A percentile compares a stretch with the other conserved stretches of the same genome.
phyloP scores from a whole-genome alignment of 2,329 filamentous ascomycete genomes.

The Drechslerella dactyloides region DNA sequence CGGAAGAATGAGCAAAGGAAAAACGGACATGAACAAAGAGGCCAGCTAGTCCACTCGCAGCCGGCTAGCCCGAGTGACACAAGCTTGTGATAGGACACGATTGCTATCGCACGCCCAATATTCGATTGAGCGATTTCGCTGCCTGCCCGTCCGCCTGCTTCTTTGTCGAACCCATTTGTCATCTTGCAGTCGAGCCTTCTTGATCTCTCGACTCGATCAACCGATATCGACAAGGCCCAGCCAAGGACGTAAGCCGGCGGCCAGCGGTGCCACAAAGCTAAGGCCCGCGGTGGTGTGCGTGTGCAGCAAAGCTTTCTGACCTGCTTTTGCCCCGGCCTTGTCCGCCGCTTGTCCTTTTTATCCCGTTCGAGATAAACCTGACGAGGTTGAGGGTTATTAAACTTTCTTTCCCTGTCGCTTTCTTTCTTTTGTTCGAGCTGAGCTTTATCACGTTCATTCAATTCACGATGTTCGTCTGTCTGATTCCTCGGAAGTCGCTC shows the following conservation, averaged over 20 bases:
- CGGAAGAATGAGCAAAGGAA: constrained; percentile 32
- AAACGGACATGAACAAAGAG: constrained; percentile 20
- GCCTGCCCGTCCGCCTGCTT: no score
- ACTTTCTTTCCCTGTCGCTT: not conserved
- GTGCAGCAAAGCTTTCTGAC: no score
- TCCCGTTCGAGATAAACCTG: constrained; percentile 2
- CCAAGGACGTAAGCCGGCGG: constrained; percentile 25
- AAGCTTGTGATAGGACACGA: constrained; percentile 29
- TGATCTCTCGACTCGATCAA: constrained; percentile 1
- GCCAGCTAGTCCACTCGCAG: constrained; percentile 13
- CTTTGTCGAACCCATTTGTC: constrained; percentile 36
- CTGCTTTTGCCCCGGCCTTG: not conserved
- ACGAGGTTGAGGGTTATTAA: not conserved
- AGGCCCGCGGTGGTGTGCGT: constrained; percentile 2
- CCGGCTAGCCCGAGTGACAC: constrained; percentile 37
- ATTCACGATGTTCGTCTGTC: no score
- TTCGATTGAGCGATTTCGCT: constrained; percentile 41
- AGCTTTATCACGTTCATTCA: no score
- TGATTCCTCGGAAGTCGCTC: no score
- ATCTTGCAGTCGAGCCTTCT: constrained; percentile 7
- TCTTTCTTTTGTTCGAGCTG: not conserved
- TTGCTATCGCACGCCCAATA: no score
- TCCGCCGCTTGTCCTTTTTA: not conserved
- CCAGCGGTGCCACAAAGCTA: constrained; percentile 48
- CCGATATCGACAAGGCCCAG: constrained; percentile 39